phyloP scores from a whole-genome alignment of 2,329 filamentous ascomycete genomes.

The Ascocoryne sarcoides region DNA sequence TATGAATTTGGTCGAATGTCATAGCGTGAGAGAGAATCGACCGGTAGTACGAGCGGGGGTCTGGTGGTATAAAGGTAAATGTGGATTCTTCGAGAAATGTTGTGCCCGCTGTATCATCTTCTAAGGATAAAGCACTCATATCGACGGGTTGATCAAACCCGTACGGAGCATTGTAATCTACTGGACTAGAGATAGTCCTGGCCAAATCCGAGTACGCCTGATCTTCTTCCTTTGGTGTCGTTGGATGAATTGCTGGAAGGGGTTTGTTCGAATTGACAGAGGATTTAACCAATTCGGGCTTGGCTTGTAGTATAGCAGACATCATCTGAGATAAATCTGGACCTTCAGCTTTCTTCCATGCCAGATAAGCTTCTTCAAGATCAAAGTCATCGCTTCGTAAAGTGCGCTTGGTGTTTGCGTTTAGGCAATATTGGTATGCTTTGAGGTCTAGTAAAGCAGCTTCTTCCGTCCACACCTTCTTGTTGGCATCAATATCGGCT shows the following conservation, averaged over 20 bases:
- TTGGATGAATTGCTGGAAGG: constrained; percentile 47
- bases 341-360: constrained; percentile 85
- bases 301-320: constrained; percentile 77
- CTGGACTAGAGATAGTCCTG: constrained; percentile 41
- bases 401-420: constrained; percentile 66
- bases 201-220: constrained; percentile 45
- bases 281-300: constrained; percentile 70
- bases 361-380: constrained; percentile 74
- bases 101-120: constrained; percentile 21
- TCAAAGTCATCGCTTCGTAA: constrained; percentile 83
- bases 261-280: constrained; percentile 41
- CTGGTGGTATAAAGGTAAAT: constrained; percentile 84
- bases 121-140: constrained; percentile 25
- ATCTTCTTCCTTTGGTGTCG: constrained; percentile 28
- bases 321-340: constrained; percentile 89
- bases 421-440: constrained; percentile 82
- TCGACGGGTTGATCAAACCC: constrained; percentile 33
- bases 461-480: constrained; percentile 79
- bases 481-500: constrained; percentile 75
- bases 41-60: constrained; percentile 75
- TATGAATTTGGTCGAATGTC: constrained; percentile 51
- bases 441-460: constrained; percentile 88
- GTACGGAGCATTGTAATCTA: constrained; percentile 30
- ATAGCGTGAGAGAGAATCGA: constrained; percentile 72
- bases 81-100: constrained; percentile 48